phyloP scores from a whole-genome alignment of 768 basidiomycete species.

The Boletus vermiculosoides region DNA sequence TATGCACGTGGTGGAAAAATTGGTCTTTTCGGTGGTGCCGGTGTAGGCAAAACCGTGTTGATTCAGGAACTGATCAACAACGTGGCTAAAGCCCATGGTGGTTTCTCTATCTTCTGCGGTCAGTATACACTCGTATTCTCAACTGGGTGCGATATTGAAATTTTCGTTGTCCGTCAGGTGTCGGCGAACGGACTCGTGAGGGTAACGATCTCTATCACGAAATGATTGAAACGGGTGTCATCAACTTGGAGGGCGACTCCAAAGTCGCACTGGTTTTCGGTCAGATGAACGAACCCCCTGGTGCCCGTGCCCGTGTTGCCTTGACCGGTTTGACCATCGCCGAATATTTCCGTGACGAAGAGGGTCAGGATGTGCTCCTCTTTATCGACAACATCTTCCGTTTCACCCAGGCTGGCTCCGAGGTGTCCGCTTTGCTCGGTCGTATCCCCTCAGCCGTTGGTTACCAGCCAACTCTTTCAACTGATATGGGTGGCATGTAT shows the following conservation, averaged over 20 bases:
- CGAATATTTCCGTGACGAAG: constrained; percentile 99
- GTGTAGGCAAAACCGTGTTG: constrained; percentile 99
- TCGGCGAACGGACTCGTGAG: constrained; percentile 99
- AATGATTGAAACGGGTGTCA: constrained; percentile 99
- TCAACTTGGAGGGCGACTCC: constrained; percentile 99
- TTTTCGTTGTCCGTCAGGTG: constrained; percentile 54
- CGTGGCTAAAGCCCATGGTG: constrained; percentile 99
- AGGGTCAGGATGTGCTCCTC: constrained; percentile 99
- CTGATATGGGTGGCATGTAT: constrained; percentile 99
- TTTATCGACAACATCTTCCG: constrained; percentile 99
- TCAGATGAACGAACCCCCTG: constrained; percentile 99
- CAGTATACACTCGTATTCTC: constrained; percentile 23
- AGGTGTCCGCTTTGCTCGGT: constrained; percentile 98
- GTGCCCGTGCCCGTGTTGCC: constrained; percentile 99
- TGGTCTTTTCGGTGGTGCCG: constrained; percentile 99
- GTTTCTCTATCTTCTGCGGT: constrained; percentile 99
- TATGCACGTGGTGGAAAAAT: constrained; percentile 99
- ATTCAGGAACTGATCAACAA: constrained; percentile 99
- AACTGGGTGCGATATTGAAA: constrained; percentile 5
- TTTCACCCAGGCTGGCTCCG: constrained; percentile 99
- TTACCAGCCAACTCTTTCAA: constrained; percentile 99
- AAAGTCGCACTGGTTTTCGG: constrained; percentile 99
- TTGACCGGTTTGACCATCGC: constrained; percentile 99
- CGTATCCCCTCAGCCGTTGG: constrained; percentile 99
- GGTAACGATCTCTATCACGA: constrained; percentile 99